phyloP scores from a whole-genome alignment of 2,329 filamentous ascomycete species.

The Colletotrichum tofieldiae region DNA sequence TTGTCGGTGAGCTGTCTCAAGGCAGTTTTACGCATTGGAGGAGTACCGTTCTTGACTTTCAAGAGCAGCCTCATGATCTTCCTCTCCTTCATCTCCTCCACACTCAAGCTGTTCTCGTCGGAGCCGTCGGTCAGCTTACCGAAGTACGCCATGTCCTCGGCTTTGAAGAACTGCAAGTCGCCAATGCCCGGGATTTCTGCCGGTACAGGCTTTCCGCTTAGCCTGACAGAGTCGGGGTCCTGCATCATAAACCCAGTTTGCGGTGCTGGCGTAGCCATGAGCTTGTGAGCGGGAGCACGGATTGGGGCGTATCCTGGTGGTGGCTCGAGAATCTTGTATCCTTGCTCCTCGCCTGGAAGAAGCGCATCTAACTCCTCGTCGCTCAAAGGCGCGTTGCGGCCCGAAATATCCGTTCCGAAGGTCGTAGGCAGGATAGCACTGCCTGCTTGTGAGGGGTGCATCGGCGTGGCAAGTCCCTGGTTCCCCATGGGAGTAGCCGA shows the following conservation, averaged over 20 bases:
- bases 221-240: slow-evolving; percentile 86
- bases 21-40: slow-evolving; percentile 98
- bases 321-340: slow-evolving; percentile 92
- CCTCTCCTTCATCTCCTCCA: slow-evolving; percentile 96
- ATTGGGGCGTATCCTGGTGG: slow-evolving; percentile 93
- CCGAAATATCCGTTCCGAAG: slow-evolving; percentile 87
- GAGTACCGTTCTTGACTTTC: slow-evolving; percentile 99
- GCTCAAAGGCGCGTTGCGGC: slow-evolving; percentile 85
- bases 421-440: slow-evolving; percentile 67
- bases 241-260: slow-evolving; percentile 96
- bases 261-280: slow-evolving; percentile 81
- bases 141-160: slow-evolving; percentile 99
- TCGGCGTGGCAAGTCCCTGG: slow-evolving; percentile 83
- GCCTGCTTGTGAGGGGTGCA: slow-evolving; percentile 78
- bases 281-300: slow-evolving; percentile 81
- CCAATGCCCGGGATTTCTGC: slow-evolving; percentile 97
- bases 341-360: slow-evolving; percentile 88
- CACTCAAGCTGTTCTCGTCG: slow-evolving; percentile 91
- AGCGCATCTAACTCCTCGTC: slow-evolving; percentile 96
- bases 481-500: slow-evolving; percentile 83
- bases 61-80: slow-evolving; percentile 98
- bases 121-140: slow-evolving; percentile 95
- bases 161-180: slow-evolving; percentile 97
- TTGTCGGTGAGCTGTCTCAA: slow-evolving; percentile 98
- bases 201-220: slow-evolving; percentile 90